Evolutionary conservation across 2,329 filamentous ascomycete species (phyloP), one percentile per base, ranked within the genome.

Genomic region (Epichloe typhina): DNA sequence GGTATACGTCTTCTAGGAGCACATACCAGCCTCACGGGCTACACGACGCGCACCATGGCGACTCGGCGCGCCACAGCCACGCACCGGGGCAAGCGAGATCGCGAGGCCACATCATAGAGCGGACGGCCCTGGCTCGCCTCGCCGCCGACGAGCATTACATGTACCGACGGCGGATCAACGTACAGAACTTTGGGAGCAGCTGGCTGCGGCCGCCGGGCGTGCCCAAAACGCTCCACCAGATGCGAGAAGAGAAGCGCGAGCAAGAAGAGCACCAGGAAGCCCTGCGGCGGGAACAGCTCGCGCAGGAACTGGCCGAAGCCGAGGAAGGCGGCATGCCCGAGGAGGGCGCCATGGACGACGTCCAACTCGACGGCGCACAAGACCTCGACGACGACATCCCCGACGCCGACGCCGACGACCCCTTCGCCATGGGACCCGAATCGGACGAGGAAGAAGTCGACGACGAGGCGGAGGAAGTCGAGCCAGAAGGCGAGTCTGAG

Each of bases 171-270:
- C 88, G 90, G 61, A 70, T 80, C 46, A 88, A 91, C 57, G 84
- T 97, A 33, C 80, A 85, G 46, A 86, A 89, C 61, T 96, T 94
- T 63, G 93, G 93, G 53, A 86, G 83, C 57, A 79, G 79, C 43
- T 98, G 93, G 93, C 83, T 98, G 51, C 86, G 85, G 52, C 93
- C 93, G 0, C 89, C 88, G 0, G 93, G 91, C 7, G 77, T 95
- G 50, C 66, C 81, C 52, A 98, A 97, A 73, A 95, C 91, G 1
- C 80, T 95, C 53, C 84, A 94, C 63, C 89, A 94, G 55, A 80
- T 89, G 69, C 83, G 86, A 41, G 93, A 98, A 68, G 93, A 98
- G 70, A 82, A 84, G 57, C 79, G 86, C 11, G 93, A 98, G 71
- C 79, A 86, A 50, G 84, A 91, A 63, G 93, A 98, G 66, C 86